Evolutionary conservation across 805 yeast genomes (phyloP), one percentile per base, ranked within the genome.

Genomic region (Zygoascus biomembranicola): DNA sequence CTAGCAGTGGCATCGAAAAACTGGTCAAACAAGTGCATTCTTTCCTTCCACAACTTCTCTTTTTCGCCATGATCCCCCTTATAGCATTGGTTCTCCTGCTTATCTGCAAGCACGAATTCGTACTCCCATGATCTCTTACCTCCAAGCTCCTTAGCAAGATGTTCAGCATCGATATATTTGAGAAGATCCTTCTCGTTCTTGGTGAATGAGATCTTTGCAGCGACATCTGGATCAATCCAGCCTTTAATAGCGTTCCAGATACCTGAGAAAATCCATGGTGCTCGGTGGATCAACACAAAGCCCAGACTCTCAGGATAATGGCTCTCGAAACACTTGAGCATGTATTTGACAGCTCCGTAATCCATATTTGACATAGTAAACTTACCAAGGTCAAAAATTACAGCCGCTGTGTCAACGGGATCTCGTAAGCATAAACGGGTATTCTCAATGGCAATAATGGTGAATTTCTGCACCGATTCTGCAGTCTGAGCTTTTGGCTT

Each of bases 181-280:
- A 73, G 74, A 62, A 92, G 70, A 53, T 94, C 97, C 53, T 81
- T 78, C 26, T 73, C 66, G 59, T 74, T 75, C 64, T 86, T 85
- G 23, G 96, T 87, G 71, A 92, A 94, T 45, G 80, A 79, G 62
- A 94, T 88, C 70, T 92, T 92, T 26, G 92, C 77, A 0, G 97
- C 96, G 52, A 92, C 97, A 23, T 88, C 97, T 2, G 98, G 98
- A 66, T 94, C 98, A 54, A 92, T 75, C 98, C 97, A 92, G 62
- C 84, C 83, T 69, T 88, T 89, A 62, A 94, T 82, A 61, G 92
- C 80, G 61, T 84, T 85, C 98, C 99, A 94, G 55, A 92, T 87
- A 23, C 97, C 92, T 50, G 87, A 81, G 73, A 94, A 94, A 52
- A 94, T 81, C 98, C 97, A 90, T 28, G 99, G 99, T 0, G 99